phyloP scores from a whole-genome alignment of 73 alveolate species.

The Paramecium tetraurelia region DNA sequence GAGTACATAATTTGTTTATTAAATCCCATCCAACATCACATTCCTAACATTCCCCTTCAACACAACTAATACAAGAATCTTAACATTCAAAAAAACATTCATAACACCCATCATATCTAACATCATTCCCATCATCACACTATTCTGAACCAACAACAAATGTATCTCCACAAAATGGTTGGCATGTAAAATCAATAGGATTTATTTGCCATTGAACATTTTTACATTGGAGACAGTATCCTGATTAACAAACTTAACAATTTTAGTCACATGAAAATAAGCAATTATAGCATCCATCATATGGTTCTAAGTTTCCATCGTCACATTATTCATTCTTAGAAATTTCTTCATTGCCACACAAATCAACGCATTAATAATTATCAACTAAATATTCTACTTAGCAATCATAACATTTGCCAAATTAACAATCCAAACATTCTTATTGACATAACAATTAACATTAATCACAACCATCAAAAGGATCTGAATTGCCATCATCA shows the following conservation, averaged over 20 bases:
- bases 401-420: not conserved
- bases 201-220: not conserved
- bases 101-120: not conserved
- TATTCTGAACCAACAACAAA: not conserved
- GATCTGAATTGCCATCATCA: not conserved
- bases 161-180: not conserved
- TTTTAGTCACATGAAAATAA: not conserved
- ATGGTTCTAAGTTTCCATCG: not conserved
- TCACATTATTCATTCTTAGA: conserved; percentile 9
- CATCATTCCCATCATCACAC: conserved; percentile 3
- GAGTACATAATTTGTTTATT: not conserved
- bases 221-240: not conserved
- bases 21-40: not conserved
- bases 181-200: not conserved
- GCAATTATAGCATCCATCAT: conserved; percentile 30
- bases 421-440: not conserved
- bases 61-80: not conserved
- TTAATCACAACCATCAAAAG: not conserved
- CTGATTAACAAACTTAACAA: not conserved
- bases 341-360: not conserved
- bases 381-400: not conserved
- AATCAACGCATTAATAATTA: not conserved
- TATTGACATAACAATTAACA: not conserved
- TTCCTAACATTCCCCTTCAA: not conserved
- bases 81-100: not conserved